These are phyloP conservation scores for Triadica sebifera DNA, from an alignment of 345 rosid genomes.

Conservation along the genomic window DNA sequence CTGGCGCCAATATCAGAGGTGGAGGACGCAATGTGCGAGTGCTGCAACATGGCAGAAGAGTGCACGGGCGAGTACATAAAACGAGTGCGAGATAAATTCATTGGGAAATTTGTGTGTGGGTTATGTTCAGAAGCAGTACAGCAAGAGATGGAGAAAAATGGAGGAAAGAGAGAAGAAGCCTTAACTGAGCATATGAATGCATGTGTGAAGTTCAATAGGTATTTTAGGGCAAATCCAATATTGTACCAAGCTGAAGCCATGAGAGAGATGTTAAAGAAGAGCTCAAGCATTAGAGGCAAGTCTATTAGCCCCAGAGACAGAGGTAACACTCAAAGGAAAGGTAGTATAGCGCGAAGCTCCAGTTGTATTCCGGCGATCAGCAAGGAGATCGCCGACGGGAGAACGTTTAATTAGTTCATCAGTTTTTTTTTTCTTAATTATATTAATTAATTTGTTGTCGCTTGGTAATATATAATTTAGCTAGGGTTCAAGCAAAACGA, in stretches of 20 bases:
- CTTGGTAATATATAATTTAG: no score
- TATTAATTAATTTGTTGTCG: neutral
- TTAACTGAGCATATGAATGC: slow-evolving; percentile 32
- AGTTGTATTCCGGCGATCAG: slow-evolving; percentile 31
- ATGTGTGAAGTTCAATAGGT: slow-evolving; percentile 25
- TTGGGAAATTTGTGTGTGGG: slow-evolving; percentile 34
- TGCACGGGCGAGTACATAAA: slow-evolving; percentile 38
- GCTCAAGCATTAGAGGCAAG: slow-evolving; percentile 9
- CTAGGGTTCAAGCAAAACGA: no score
- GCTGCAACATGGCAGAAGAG: slow-evolving; percentile 42
- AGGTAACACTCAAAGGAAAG: slow-evolving; percentile 1
- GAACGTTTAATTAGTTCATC: neutral
- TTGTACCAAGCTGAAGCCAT: slow-evolving; percentile 30
- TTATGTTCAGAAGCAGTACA: slow-evolving; percentile 38
- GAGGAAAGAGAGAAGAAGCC: slow-evolving; percentile 37
- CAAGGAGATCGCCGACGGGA: neutral
- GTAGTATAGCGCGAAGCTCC: slow-evolving; percentile 26
- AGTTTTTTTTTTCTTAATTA: neutral
- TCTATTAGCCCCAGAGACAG: slow-evolving; percentile 20
- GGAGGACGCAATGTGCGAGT: slow-evolving; percentile 32
- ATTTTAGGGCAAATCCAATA: slow-evolving; percentile 24
- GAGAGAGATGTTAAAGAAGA: slow-evolving; percentile 30
- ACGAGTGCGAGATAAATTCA: slow-evolving; percentile 18
- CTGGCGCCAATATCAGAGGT: slow-evolving; percentile 14
- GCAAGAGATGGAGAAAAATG: slow-evolving; percentile 30